These are phyloP conservation scores for Emergomyces pasteurianus DNA, from an alignment of 2,329 filamentous ascomycete genomes.

Conservation along the genomic window DNA sequence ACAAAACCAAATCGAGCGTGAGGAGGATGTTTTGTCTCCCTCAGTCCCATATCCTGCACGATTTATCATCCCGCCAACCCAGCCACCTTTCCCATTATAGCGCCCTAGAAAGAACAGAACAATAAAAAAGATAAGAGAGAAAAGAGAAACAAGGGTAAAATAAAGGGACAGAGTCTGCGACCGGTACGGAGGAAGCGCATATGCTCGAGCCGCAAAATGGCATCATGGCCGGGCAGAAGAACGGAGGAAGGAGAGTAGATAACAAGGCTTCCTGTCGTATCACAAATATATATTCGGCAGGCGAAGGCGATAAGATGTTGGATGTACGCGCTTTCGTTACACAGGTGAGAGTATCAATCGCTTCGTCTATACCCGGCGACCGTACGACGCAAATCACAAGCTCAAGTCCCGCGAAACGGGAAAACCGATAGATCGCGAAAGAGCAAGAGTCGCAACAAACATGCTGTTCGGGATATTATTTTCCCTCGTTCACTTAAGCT, in stretches of 20 bases:
- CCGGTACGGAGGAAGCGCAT: not conserved
- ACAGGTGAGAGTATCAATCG: not conserved
- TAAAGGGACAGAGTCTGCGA: conserved; percentile 7
- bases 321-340: not conserved
- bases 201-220: not conserved
- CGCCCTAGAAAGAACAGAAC: conserved; percentile 19
- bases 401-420: not conserved
- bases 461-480: conserved; percentile 4
- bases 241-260: not conserved
- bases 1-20: not conserved
- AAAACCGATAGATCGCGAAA: not conserved
- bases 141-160: conserved; percentile 17
- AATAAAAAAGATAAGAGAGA: conserved; percentile 9
- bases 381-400: not conserved
- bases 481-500: conserved; percentile 17
- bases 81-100: conserved; percentile 30
- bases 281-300: not conserved
- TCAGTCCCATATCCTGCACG: not conserved
- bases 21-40: not conserved
- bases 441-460: not conserved
- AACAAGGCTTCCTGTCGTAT: not conserved
- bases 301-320: not conserved
- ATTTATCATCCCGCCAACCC: conserved; percentile 23
- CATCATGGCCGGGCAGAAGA: not conserved
- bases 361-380: not conserved